A percentile compares a stretch with the other conserved stretches of the same genome.
Evolutionary conservation across 1,139 yeast species (phyloP).

Genomic region (Debaryomyces robertsiae): DNA sequence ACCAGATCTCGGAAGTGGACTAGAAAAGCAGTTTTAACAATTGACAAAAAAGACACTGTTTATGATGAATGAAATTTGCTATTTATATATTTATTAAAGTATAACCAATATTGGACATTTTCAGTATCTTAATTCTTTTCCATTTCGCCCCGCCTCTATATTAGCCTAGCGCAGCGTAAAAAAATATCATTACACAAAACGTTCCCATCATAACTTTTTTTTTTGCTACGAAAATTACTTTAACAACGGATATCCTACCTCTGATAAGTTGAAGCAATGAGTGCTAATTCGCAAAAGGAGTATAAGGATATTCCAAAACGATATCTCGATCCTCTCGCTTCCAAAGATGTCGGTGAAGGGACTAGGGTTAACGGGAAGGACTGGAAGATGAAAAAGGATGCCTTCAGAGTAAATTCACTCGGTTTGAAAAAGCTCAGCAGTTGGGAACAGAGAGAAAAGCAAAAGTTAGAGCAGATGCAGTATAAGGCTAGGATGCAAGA

Average conservation of each 20-base stretch:
- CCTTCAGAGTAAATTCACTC: constrained; percentile 45
- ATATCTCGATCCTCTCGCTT: constrained; percentile 28
- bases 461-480: constrained; percentile 43
- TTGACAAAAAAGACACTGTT: constrained; percentile 37
- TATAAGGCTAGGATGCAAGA: constrained; percentile 57
- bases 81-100: background rate
- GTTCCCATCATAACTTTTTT: background rate
- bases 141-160: background rate
- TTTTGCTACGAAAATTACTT: constrained; percentile 4
- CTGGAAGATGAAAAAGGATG: constrained; percentile 58
- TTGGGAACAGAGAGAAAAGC: constrained; percentile 36
- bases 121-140: background rate
- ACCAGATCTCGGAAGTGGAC: constrained; percentile 56
- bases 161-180: background rate
- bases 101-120: background rate
- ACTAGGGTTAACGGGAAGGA: constrained; percentile 54
- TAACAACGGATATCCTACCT: background rate
- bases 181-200: constrained; percentile 6
- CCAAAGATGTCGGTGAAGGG: constrained; percentile 43
- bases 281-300: constrained; percentile 27
- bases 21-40: constrained; percentile 48
- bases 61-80: constrained; percentile 19
- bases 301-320: constrained; percentile 33
- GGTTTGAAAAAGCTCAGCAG: constrained; percentile 28
- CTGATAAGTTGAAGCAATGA: constrained; percentile 20